Evolutionary conservation across 345 rosid species (phyloP), one percentile per base, ranked within the genome.

Genomic region (Syzygium aromaticum): DNA sequence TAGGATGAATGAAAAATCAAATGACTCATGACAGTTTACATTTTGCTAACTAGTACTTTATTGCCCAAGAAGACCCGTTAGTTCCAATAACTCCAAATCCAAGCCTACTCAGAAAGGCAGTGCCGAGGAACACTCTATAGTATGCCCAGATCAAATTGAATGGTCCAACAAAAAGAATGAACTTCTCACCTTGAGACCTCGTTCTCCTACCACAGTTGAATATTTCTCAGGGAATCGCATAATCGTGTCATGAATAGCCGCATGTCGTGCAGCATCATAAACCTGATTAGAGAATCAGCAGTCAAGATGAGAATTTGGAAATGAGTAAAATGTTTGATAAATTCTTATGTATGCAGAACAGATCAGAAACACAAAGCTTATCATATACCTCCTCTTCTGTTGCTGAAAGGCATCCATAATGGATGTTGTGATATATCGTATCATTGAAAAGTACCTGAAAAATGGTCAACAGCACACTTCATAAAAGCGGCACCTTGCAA

Each of bases 381-480:
- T 43, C 33, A 84, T 89, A 88, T 84, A 96, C 99, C 95, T 98
- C 98, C 87, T 93, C 98, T 91, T 96, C 93, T 80, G 96, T 92
- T 84, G 99, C 98, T 86, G 99, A 95, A 87, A 98, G 99, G 89
- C 93, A 77, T 51, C 99, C 99, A 93, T 98, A 96, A 77, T 91
- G 98, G 90, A 98, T 98, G 89, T 96, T 96, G 92, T 98, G 99
- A 91, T 89, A 98, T 92, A 96, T 95, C 7, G 98, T 98, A 87
- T 98, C 98, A 89, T 96, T 98, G 88, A 98, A 96, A 86, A 98
- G 99, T 59, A 96, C 99, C 99, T 98, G 86, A 86, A 59, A 87
- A 84, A 43, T 80, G 90, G 85, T 64, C 27, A 88, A 19, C 53
- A 12, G 84, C 49, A 3, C 25, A 53, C 33, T 15, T 16, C 57